Percentiles rank a stretch among this genome's conserved stretches.
These are phyloP conservation scores for Ophiostoma triangulosporum DNA, from an alignment of 2,329 filamentous ascomycete species.

Conservation along the genomic window DNA sequence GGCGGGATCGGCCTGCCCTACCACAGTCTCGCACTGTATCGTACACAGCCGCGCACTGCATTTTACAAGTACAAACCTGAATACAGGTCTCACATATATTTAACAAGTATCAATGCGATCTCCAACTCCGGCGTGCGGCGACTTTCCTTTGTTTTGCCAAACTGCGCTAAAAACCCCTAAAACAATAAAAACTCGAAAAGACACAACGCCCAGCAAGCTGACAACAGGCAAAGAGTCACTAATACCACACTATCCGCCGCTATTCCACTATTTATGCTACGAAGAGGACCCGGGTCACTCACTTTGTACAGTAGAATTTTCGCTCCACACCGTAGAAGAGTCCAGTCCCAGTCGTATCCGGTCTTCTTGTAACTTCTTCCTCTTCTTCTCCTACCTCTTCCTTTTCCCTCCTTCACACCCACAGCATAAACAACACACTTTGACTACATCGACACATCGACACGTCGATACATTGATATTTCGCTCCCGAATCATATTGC, in stretches of 20 bases:
- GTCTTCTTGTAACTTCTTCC: neutral
- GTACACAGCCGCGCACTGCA: neutral
- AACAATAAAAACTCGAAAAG: neutral
- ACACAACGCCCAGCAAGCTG: neutral
- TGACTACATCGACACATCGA: neutral
- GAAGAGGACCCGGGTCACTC: neutral
- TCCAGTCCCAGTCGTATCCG: neutral
- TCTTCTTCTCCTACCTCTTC: neutral
- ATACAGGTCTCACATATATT: neutral
- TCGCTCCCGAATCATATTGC: neutral
- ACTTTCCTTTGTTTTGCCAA: neutral
- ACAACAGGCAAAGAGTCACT: neutral
- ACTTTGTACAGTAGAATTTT: constrained; percentile 8
- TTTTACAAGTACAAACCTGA: neutral
- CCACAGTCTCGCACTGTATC: neutral
- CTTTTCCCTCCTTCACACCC: neutral
- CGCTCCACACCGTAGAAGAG: constrained; percentile 4
- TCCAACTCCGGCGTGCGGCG: constrained; percentile 3
- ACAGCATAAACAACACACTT: neutral
- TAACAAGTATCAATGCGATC: neutral
- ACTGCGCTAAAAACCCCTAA: neutral
- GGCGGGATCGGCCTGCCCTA: too few relatives aligned
- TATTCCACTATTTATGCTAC: neutral
- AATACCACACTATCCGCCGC: neutral
- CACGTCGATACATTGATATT: neutral